Percentiles rank a stretch among this genome's conserved stretches.
Evolutionary conservation across 345 rosid genomes (phyloP).

Genomic region (Dovyalis caffra): DNA sequence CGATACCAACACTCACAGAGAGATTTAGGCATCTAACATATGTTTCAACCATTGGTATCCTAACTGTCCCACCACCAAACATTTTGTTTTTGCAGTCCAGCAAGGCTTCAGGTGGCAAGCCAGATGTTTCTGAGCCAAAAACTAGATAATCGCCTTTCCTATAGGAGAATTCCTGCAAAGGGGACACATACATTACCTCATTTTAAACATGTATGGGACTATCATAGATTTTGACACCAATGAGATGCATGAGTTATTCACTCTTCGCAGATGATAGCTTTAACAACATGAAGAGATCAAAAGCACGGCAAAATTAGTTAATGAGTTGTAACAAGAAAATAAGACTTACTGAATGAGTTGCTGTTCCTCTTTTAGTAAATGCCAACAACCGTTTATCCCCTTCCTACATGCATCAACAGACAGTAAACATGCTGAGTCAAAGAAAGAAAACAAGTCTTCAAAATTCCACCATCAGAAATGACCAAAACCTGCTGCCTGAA

Average conservation of each 20-base stretch:
- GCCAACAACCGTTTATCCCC: conserved; percentile 86
- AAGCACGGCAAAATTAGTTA: not conserved
- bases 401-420: conserved; percentile 43
- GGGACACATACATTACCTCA: not conserved
- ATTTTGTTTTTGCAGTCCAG: conserved; percentile 57
- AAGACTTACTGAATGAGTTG: conserved; percentile 67
- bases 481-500: conserved; percentile 68
- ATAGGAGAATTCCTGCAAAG: conserved; percentile 72
- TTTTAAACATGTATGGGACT: not conserved
- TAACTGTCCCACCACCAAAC: conserved; percentile 69
- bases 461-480: conserved; percentile 5
- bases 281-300: not conserved
- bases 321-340: too few species aligned
- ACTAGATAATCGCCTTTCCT: conserved; percentile 79
- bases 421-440: conserved; percentile 6
- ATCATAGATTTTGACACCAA: not conserved
- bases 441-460: not conserved
- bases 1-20: conserved; percentile 87
- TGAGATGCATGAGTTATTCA: not conserved
- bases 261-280: not conserved
- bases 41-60: conserved; percentile 93
- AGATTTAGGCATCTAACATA: conserved; percentile 90
- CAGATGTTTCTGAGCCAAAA: conserved; percentile 86
- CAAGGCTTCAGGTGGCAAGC: conserved; percentile 80
- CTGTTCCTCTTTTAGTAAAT: conserved; percentile 82